Base-by-base conservation (phyloP, 2,329 filamentous ascomycete species). In the Dendrostoma leiphaemia region DNA sequence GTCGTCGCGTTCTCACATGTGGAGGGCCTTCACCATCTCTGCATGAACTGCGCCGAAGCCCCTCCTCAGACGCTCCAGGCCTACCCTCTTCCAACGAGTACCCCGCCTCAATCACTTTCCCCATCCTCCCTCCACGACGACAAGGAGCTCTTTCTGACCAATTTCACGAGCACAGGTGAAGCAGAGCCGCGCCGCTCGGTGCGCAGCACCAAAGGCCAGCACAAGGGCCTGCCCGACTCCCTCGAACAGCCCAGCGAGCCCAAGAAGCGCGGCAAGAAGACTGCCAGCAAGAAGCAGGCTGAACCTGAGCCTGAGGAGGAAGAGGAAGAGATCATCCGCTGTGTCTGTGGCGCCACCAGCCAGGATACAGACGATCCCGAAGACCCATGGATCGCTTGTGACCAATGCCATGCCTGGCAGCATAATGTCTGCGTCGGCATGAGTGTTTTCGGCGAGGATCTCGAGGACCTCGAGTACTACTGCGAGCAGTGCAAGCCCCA, bases 351-450 rank as follows among this genome's bases (percentile, higher is more conserved):
- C 62, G 88, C 90, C 56, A 89, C 89, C 41, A 88, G 90, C 63
- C 88, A 91, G 61, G 89, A 92, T 57, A 90, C 93, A 62, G 90
- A 95, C 62, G 86, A 90, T 13, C 51, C 53, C 32, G 90, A 89
- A 61, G 88, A 94, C 63, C 86, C 91, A 49, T 97, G 96, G 91
- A 96, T 99, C 65, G 91, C 89, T 58, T 99, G 94, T 75, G 94
- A 99, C 71, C 84, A 83, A 44, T 99, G 94, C 71, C 85, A 84
- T 46, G 93, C 88, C 38, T 99, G 94, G 94, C 94, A 99, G 72
- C 94, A 99, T 72, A 97, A 97, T 66, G 87, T 95, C 60, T 99
- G 94, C 69, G 90, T 99, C 78, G 91, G 90, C 50, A 83, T 97
- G 67, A 85, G 81, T 64, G 84, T 87, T 44, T 91, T 89, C 63